These are phyloP conservation scores for Malassezia sp. DNA, from an alignment of 1,284 basidiomycete species.

Conservation along the genomic window DNA sequence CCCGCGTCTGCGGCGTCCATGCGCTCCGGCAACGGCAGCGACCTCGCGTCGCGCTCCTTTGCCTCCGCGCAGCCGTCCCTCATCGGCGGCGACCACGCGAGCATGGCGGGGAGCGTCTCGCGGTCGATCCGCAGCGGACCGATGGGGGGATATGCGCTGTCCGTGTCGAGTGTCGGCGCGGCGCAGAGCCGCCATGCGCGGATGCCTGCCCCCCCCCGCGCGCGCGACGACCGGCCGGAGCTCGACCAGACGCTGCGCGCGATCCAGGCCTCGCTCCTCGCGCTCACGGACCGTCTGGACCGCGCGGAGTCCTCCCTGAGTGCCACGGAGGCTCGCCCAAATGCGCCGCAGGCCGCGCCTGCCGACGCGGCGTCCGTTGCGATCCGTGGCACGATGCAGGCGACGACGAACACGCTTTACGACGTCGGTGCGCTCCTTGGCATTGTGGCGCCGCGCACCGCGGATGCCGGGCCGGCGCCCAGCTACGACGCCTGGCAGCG, in stretches of 20 bases:
- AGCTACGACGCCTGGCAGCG: constrained; percentile 17
- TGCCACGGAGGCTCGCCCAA: no score
- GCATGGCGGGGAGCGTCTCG: background rate
- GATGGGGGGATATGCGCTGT: constrained; percentile 13
- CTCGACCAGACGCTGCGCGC: constrained; percentile 55
- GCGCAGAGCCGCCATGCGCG: constrained; percentile 8
- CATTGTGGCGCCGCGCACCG: constrained; percentile 7
- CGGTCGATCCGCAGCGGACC: constrained; percentile 11
- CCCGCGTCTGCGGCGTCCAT: constrained; percentile 1
- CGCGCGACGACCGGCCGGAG: constrained; percentile 15
- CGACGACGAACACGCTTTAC: constrained; percentile 17
- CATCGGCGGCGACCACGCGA: background rate
- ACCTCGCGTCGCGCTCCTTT: constrained; percentile 11
- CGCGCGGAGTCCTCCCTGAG: constrained; percentile 26
- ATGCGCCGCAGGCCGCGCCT: background rate
- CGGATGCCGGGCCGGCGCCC: constrained; percentile 9
- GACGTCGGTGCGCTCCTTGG: constrained; percentile 23
- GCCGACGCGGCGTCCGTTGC: background rate
- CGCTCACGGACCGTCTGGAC: constrained; percentile 69
- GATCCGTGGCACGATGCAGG: constrained; percentile 2
- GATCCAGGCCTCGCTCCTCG: constrained; percentile 76
- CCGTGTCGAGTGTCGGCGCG: constrained; percentile 1
- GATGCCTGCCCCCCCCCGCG: constrained; percentile 16
- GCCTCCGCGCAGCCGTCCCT: constrained; percentile 9
- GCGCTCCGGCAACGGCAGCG: constrained; percentile 2